These are phyloP conservation scores for Panaeolus cyanescens DNA, from an alignment of 768 basidiomycete genomes.

Conservation along the genomic window DNA sequence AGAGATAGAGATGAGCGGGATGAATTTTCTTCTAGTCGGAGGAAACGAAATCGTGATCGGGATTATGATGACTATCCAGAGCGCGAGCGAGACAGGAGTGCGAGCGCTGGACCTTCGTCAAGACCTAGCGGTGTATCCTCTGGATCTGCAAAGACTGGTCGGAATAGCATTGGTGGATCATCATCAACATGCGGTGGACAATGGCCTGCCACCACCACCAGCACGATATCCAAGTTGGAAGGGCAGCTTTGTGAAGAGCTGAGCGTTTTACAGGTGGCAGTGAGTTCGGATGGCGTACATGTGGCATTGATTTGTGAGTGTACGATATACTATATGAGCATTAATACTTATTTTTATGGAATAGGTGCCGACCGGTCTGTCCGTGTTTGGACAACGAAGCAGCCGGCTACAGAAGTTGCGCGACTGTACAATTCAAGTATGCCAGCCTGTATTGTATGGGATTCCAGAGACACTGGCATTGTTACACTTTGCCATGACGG, in stretches of 20 bases:
- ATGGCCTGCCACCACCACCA: slow-evolving; percentile 52
- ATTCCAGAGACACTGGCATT: slow-evolving; percentile 57
- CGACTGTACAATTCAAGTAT: slow-evolving; percentile 55
- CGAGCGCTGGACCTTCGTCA: background rate
- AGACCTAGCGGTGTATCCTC: background rate
- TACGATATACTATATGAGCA: background rate
- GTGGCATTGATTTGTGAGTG: slow-evolving; percentile 62
- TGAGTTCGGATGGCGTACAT: slow-evolving; percentile 53
- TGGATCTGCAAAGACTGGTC: background rate
- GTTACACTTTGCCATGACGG: slow-evolving; percentile 61
- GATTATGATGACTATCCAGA: background rate
- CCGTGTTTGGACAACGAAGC: slow-evolving; percentile 59
- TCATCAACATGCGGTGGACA: background rate
- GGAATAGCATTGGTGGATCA: slow-evolving; percentile 1
- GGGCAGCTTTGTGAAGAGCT: slow-evolving; percentile 49
- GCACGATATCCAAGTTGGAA: slow-evolving; percentile 37
- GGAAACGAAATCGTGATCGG: background rate
- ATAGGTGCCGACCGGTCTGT: slow-evolving; percentile 60
- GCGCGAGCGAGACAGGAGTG: slow-evolving; percentile 2
- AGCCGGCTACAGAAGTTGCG: slow-evolving; percentile 49
- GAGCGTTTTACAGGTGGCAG: slow-evolving; percentile 47
- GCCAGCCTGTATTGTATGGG: slow-evolving; percentile 53
- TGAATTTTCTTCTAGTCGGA: background rate
- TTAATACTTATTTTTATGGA: background rate
- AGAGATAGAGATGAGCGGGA: background rate